phyloP scores from a whole-genome alignment of 1,139 yeast species.

The Lodderomyces elongisporus region DNA sequence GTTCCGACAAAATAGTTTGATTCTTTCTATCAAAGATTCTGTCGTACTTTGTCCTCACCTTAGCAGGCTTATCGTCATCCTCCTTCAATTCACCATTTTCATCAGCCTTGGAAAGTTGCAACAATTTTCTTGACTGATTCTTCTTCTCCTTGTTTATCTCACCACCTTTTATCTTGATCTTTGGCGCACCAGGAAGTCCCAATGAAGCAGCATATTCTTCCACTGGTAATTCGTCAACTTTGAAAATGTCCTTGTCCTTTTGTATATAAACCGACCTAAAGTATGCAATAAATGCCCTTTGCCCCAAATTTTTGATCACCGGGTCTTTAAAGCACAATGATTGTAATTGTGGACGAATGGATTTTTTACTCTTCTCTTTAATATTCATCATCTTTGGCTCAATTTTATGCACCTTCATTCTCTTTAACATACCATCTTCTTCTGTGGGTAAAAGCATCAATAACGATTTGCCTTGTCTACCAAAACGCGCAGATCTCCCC shows the following conservation, averaged over 20 bases:
- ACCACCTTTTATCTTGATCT: conserved; percentile 63
- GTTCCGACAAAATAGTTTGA: conserved; percentile 88
- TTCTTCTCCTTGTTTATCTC: conserved; percentile 62
- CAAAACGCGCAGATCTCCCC: conserved; percentile 94
- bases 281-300: conserved; percentile 91
- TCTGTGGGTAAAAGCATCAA: conserved; percentile 81
- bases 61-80: conserved; percentile 40
- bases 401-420: conserved; percentile 59
- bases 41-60: conserved; percentile 83
- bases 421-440: conserved; percentile 68
- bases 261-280: conserved; percentile 80
- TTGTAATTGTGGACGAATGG: conserved; percentile 80
- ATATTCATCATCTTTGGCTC: conserved; percentile 71
- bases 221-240: conserved; percentile 67
- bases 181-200: conserved; percentile 96
- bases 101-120: conserved; percentile 52
- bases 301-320: conserved; percentile 85
- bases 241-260: conserved; percentile 80
- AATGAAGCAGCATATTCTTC: conserved; percentile 82
- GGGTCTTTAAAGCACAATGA: conserved; percentile 90
- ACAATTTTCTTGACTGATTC: conserved; percentile 71
- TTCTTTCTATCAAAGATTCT: conserved; percentile 94
- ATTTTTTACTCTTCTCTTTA: conserved; percentile 69
- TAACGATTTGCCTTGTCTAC: conserved; percentile 81
- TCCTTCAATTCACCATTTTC: conserved; percentile 60